Percentiles rank a stretch among this genome's conserved stretches.
Conservation (phyloP, 176 grass and related monocot species). For the Oryza rufipogon region DNA sequence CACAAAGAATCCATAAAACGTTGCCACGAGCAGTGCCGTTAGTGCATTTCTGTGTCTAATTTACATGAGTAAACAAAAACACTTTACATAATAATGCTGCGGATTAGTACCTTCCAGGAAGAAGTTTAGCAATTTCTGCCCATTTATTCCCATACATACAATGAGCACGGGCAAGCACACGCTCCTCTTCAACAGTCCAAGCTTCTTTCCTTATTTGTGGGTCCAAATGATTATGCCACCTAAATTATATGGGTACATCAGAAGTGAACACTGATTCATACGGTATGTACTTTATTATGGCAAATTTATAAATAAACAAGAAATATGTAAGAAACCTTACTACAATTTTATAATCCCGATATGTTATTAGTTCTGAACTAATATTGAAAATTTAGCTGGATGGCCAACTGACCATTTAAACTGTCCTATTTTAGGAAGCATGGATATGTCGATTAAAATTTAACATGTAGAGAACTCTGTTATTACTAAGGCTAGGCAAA, state of each 20-base stretch:
- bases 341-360: neutral
- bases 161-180: constrained; percentile 72
- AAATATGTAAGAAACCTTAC: constrained; percentile 21
- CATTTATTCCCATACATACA: constrained; percentile 92
- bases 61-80: constrained; percentile 24
- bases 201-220: constrained; percentile 85
- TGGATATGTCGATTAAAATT: constrained; percentile 18
- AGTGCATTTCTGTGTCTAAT: constrained; percentile 30
- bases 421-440: neutral
- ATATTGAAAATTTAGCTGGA: neutral
- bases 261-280: constrained; percentile 17
- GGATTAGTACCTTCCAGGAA: constrained; percentile 86
- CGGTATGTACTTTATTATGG: constrained; percentile 11
- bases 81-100: constrained; percentile 30
- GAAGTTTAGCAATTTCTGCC: constrained; percentile 92
- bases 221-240: constrained; percentile 99
- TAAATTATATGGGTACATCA: constrained; percentile 51
- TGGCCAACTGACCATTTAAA: neutral
- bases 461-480: neutral
- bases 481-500: neutral
- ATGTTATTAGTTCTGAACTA: constrained; percentile 7
- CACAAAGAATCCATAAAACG: constrained; percentile 7
- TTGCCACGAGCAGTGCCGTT: constrained; percentile 12
- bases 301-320: constrained; percentile 13
- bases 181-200: constrained; percentile 81